Evolutionary conservation across 2,329 filamentous ascomycete species (phyloP), one percentile per base, ranked within the genome.

Genomic region (Fusarium palustre): DNA sequence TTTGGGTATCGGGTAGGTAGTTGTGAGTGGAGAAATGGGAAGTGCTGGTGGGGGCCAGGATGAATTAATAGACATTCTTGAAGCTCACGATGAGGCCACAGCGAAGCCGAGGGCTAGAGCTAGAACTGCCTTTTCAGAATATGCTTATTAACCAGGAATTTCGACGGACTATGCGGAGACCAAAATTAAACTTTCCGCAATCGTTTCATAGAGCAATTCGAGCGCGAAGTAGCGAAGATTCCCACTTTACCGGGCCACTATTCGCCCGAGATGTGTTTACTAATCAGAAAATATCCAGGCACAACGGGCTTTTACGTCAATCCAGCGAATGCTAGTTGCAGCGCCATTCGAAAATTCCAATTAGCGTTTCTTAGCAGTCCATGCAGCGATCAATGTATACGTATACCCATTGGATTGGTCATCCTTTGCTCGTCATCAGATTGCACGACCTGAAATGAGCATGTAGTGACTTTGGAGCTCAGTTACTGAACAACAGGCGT

Each of bases 31-130:
- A 38, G 36, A 39, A 0, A 4, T 22, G n/a, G n/a, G 11, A 39
- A 39, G 12, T 1, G 11, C 20, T 4, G 2, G 4, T 20, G 7
- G 36, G 6, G 20, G 15, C 4, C n/a, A 8, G 11, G 0, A 20
- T 13, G 1, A 39, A 13, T 39, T 39, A 39, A 20, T 39, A 39
- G 11, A 6, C 1, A 20, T 20, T 5, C 5, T 20, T 20, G 11
- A 12, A 38, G 36, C n/a, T 12, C n/a, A 18, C 5, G 5, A 38
- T 38, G 11, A 38, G 5, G 36, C 7, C 11, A 38, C 12, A 9
- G 4, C 5, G n/a, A 38, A 6, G n/a, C 8, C 7, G 10, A 38
- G 15, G 3, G 1, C 15, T 4, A 7, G 5, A 18, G 9, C n/a
- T 38, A 10, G 1, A 38, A 38, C 20, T n/a, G n/a, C n/a, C 4